Evolutionary conservation across 108 stramenopile species (phyloP).

Genomic region (Skeletonema tropicum): DNA sequence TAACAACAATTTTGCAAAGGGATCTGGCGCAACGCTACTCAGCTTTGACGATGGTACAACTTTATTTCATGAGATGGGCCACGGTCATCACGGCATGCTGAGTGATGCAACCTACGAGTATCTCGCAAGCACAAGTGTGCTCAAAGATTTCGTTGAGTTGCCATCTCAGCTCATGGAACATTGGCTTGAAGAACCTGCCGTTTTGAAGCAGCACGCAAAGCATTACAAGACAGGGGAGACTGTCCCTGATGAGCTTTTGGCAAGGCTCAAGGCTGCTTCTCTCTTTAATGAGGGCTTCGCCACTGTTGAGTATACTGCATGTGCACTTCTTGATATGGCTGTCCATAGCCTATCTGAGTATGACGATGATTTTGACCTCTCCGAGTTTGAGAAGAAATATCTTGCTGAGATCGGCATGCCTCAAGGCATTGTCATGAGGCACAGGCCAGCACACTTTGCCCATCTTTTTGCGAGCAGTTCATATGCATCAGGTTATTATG

Average conservation of each 20-base stretch:
- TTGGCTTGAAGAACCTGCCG: constrained; percentile 69
- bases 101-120: constrained; percentile 67
- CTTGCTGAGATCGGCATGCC: constrained; percentile 78
- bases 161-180: constrained; percentile 86
- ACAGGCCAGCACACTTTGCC: constrained; percentile 72
- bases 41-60: constrained; percentile 68
- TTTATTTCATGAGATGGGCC: constrained; percentile 70
- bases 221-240: constrained; percentile 72
- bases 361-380: constrained; percentile 64
- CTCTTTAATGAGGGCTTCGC: constrained; percentile 82
- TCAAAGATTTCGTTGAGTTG: constrained; percentile 78
- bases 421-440: constrained; percentile 79
- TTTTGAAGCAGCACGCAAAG: constrained; percentile 65
- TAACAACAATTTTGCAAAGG: constrained; percentile 85
- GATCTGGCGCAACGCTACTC: constrained; percentile 57
- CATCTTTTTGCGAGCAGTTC: constrained; percentile 64
- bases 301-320: constrained; percentile 78
- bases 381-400: constrained; percentile 67
- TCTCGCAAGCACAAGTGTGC: constrained; percentile 73
- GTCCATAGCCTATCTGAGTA: constrained; percentile 75
- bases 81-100: constrained; percentile 81
- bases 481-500: constrained; percentile 80
- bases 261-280: constrained; percentile 66
- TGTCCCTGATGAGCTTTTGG: constrained; percentile 70
- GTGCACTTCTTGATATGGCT: constrained; percentile 80